These are phyloP conservation scores for Fragosphaeria purpurea DNA, from an alignment of 2,329 filamentous ascomycete genomes.

Conservation along the genomic window DNA sequence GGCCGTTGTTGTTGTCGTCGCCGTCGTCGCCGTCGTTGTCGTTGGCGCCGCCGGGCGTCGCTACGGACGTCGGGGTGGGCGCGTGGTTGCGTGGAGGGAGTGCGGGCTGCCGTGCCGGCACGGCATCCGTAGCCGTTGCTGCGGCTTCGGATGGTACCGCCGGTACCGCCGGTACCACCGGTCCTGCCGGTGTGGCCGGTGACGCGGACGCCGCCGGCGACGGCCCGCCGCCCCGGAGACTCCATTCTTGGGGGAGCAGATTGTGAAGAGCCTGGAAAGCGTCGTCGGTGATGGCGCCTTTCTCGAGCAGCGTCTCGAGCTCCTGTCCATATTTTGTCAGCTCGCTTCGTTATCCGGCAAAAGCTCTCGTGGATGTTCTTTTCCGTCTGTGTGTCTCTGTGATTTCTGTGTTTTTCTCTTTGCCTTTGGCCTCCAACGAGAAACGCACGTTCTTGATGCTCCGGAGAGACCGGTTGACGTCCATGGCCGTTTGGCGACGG, in stretches of 20 bases:
- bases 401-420: neutral
- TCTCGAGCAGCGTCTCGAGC: constrained; percentile 56
- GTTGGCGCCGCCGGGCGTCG: constrained; percentile 29
- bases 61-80: constrained; percentile 27
- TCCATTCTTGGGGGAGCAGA: constrained; percentile 63
- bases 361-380: no score
- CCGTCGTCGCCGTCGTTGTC: constrained; percentile 31
- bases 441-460: constrained; percentile 67
- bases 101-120: no score
- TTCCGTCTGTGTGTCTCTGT: no score
- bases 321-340: constrained; percentile 3
- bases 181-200: neutral
- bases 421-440: neutral
- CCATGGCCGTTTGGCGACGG: constrained; percentile 46
- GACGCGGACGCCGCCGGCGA: neutral
- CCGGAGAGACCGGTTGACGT: constrained; percentile 76
- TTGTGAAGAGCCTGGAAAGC: constrained; percentile 66
- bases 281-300: constrained; percentile 64
- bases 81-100: constrained; percentile 18
- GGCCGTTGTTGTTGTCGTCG: constrained; percentile 24
- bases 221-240: constrained; percentile 40
- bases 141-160: constrained; percentile 13
- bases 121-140: no score
- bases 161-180: constrained; percentile 17
- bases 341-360: no score